phyloP scores from a whole-genome alignment of 2,329 filamentous ascomycete genomes.

The Penicillium corylophilum region DNA sequence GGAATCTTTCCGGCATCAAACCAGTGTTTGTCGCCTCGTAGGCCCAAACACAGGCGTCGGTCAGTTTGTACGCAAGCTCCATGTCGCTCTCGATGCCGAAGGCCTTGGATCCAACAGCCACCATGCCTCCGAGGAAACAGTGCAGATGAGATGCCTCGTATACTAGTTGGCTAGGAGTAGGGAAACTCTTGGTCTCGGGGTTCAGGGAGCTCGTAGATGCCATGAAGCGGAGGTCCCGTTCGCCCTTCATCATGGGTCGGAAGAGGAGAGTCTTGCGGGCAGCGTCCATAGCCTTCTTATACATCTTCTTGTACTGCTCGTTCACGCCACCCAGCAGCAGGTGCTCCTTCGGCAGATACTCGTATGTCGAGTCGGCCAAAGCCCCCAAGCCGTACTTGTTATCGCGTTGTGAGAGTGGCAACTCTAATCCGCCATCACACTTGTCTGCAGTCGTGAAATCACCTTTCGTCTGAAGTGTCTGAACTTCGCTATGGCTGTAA shows the following conservation, averaged over 20 bases:
- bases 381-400: conserved; percentile 47
- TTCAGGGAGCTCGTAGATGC: conserved; percentile 30
- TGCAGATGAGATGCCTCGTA: conserved; percentile 58
- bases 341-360: conserved; percentile 53
- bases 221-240: conserved; percentile 43
- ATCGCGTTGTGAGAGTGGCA: conserved; percentile 29
- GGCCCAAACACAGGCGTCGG: conserved; percentile 63
- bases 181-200: conserved; percentile 17
- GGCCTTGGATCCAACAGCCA: conserved; percentile 58
- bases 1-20: conserved; percentile 62
- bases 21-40: conserved; percentile 57
- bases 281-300: conserved; percentile 41
- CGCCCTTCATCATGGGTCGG: conserved; percentile 45
- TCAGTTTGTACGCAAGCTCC: conserved; percentile 56
- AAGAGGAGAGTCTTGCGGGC: conserved; percentile 45
- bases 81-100: conserved; percentile 57
- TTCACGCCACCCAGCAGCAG: conserved; percentile 46
- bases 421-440: conserved; percentile 42
- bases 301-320: conserved; percentile 46
- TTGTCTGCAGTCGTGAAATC: conserved; percentile 19
- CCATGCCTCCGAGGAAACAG: conserved; percentile 64
- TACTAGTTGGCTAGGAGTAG: conserved; percentile 32
- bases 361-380: conserved; percentile 50
- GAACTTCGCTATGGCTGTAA: conserved; percentile 15
- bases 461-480: too few relatives aligned